Base-by-base conservation (phyloP, 129 eudicot species). In the Mikania micrantha region DNA sequence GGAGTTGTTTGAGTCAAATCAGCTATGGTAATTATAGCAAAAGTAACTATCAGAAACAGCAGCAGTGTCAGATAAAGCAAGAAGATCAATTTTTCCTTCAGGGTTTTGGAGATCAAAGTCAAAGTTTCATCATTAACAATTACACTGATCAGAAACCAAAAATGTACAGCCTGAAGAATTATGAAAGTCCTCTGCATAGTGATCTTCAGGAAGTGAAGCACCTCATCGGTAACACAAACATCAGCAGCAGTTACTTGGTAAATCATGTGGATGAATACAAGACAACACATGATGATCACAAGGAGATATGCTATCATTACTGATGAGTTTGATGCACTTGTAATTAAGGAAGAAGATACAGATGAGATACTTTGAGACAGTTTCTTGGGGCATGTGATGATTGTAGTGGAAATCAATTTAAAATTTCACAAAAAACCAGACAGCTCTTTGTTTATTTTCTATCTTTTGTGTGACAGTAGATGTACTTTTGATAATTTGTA, bases 121-220 rank as follows among this genome's bases (percentile, higher is more conserved):
- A 60, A 20, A 71, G 75, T 58, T 70, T 82, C 60, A 41, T 75
- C 35, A 54, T 79, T 50, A 70, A 75, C 48, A 56, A 59, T 34
- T 62, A 70, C n/a, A 48, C 11, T 35, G 66, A 73, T 50, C 75
- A 78, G 29, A 52, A 75, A 60, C 57, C 70, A 69, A 49, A 64
- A 50, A 78, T 53, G 66, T 69, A 32, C 42, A 74, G 68, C 7
- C 9, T 44, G 3, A 47, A 32, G 5, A 36, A 29, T 57, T 19
- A 65, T 72, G 63, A 63, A 65, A 67, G 41, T 52, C 74, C 72
- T 44, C 10, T 82, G 72, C 84, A 80, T 64, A 61, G 64, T 78
- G 86, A 78, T 38, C 17, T 82, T 67, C 85, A 79, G 66, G 81
- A 82, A 49, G 87, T 85, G 64, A 85, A 82, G 84, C 72, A 79